Evolutionary conservation across 2,329 filamentous ascomycete species (phyloP).

Genomic region (Apiospora saccharicola): DNA sequence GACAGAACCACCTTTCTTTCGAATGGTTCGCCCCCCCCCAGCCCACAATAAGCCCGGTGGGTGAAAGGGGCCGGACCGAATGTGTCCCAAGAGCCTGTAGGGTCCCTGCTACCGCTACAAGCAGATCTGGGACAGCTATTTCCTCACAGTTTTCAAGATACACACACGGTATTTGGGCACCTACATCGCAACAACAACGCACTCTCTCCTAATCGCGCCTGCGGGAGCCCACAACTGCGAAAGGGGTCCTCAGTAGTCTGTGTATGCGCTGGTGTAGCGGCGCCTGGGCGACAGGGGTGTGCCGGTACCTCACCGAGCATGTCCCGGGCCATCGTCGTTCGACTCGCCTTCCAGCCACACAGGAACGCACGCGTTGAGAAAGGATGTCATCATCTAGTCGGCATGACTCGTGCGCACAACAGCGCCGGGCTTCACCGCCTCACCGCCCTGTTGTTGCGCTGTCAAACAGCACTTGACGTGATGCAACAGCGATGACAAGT

Average conservation of each 20-base stretch:
- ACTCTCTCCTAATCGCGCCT: neutral
- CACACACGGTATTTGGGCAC: conserved; percentile 14
- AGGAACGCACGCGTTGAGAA: neutral
- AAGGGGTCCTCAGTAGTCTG: conserved; percentile 7
- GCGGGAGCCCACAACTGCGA: neutral
- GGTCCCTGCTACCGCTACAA: neutral
- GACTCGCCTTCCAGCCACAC: conserved; percentile 15
- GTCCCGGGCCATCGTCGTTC: conserved; percentile 13
- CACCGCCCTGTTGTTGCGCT: conserved; percentile 14
- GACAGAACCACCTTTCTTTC: conserved; percentile 1
- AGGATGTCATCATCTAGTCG: conserved; percentile 1
- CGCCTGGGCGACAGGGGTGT: conserved; percentile 13
- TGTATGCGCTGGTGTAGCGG: conserved; percentile 7
- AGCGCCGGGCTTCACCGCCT: conserved; percentile 20
- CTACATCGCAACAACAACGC: neutral
- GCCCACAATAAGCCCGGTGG: conserved; percentile 21
- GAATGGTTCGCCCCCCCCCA: conserved; percentile 11
- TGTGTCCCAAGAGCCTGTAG: conserved; percentile 10
- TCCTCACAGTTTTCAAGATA: neutral
- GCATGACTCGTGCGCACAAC: conserved; percentile 10
- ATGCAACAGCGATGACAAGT: neutral
- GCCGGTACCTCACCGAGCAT: conserved; percentile 17
- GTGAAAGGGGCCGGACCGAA: conserved; percentile 10
- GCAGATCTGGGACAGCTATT: neutral
- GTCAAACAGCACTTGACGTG: conserved; percentile 8